A percentile compares a stretch with the other conserved stretches of the same genome.
phyloP scores from a whole-genome alignment of 2,329 filamentous ascomycete genomes.

The Bipolaris sorokiniana region DNA sequence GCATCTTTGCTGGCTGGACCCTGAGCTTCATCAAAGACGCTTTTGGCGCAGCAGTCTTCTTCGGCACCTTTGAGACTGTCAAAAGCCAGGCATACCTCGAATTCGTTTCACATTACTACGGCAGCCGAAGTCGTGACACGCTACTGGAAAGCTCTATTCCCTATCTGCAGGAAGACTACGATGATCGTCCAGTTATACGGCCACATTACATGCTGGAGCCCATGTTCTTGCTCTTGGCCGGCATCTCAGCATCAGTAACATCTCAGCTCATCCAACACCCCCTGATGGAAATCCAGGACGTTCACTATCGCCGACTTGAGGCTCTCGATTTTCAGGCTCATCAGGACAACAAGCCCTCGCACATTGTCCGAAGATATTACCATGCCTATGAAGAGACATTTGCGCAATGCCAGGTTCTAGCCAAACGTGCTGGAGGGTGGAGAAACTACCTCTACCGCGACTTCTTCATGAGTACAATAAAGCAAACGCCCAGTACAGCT shows the following conservation, averaged over 20 bases:
- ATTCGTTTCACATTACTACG: constrained; percentile 74
- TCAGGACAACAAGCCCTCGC: constrained; percentile 35
- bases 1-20: constrained; percentile 76
- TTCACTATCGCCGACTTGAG: constrained; percentile 76
- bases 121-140: constrained; percentile 43
- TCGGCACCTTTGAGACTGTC: constrained; percentile 75
- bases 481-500: constrained; percentile 77
- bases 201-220: constrained; percentile 80
- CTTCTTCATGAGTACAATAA: constrained; percentile 74
- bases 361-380: constrained; percentile 67
- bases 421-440: constrained; percentile 64
- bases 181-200: constrained; percentile 61
- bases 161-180: constrained; percentile 29
- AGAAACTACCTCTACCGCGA: constrained; percentile 71
- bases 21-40: constrained; percentile 73
- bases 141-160: constrained; percentile 32
- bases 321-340: constrained; percentile 68
- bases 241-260: constrained; percentile 69
- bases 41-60: constrained; percentile 73
- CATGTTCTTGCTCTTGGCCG: constrained; percentile 71
- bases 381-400: constrained; percentile 73
- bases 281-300: constrained; percentile 71
- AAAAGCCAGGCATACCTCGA: constrained; percentile 76
- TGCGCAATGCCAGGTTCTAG: constrained; percentile 64
- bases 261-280: constrained; percentile 76